Evolutionary conservation across 768 basidiomycete genomes (phyloP).

Genomic region (Hericium coralloides): DNA sequence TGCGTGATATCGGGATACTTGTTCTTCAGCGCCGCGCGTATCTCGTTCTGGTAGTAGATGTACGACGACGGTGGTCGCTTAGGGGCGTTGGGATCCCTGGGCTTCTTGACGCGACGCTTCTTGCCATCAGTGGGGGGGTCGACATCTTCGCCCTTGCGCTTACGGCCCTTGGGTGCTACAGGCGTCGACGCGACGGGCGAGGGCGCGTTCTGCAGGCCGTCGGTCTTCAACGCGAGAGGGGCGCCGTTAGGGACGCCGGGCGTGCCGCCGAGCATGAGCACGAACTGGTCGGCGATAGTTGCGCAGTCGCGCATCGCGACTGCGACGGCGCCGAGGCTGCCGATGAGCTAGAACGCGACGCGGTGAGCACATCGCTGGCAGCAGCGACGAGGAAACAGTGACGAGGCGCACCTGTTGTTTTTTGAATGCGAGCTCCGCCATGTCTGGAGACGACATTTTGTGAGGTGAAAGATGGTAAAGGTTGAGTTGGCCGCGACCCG

Average conservation of each 20-base stretch:
- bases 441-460: not conserved
- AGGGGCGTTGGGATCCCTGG: constrained; percentile 86
- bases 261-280: constrained; percentile 35
- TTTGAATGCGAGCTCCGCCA: not conserved
- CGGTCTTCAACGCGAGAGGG: constrained; percentile 14
- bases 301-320: constrained; percentile 57
- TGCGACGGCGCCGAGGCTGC: constrained; percentile 47
- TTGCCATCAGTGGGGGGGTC: constrained; percentile 17
- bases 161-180: constrained; percentile 25
- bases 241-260: constrained; percentile 20
- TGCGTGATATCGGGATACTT: constrained; percentile 58
- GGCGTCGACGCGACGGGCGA: constrained; percentile 8
- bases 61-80: constrained; percentile 91
- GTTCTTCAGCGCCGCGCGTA: constrained; percentile 65
- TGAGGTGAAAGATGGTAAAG: not conserved
- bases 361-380: not conserved
- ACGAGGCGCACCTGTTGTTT: not conserved
- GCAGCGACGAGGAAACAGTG: not conserved
- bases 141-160: constrained; percentile 37
- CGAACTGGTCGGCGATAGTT: constrained; percentile 49
- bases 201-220: not conserved
- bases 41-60: constrained; percentile 88
- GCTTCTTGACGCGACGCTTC: constrained; percentile 39
- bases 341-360: constrained; percentile 37
- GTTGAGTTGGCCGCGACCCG: constrained; percentile 5